Evolutionary conservation across 2,329 filamentous ascomycete species (phyloP), one percentile per base, ranked within the genome.

Genomic region (Teratosphaeriaceae sp.): DNA sequence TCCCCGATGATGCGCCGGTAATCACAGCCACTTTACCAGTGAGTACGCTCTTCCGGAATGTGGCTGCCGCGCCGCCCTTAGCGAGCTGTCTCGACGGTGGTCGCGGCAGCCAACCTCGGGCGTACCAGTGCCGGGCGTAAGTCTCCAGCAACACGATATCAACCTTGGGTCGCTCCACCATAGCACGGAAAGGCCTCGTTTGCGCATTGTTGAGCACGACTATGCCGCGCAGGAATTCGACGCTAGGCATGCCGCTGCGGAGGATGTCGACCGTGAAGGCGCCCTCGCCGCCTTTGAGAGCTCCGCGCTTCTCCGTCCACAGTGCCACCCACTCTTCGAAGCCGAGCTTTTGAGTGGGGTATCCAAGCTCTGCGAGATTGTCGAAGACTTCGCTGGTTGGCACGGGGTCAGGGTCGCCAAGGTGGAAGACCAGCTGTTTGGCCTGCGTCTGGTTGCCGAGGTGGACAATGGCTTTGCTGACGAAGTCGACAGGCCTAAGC

Each of bases 41-140:
- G 2, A 88, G 66, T 2, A 81, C 78, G 1, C 82, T 81, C 46
- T 67, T 67, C 35, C 67, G 62, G 38, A 71, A 68, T 21, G 66
- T 64, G 38, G 68, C 66, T 3, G 63, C 64, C 16, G 67, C 59
- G 5, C 69, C 69, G 23, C 69, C 69, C 2, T 68, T 62, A 38
- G 70, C 67, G 36, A 68, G 60, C 11, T 70, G 68, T 5, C 71
- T 72, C 3, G 68, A 67, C 3, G 85, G 84, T 15, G 82, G 73
- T 2, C 69, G 71, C 5, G 78, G 72, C 3, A 90, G 71, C 85
- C 85, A 90, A 34, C 85, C 85, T 61, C 85, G 71, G 15, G 84
- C 83, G 58, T 83, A 89, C 73, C 85, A 90, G 61, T 89, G 83
- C 13, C 85, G 82, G 18, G 82, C 78, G 59, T 90, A 90, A 0